These are phyloP conservation scores for Plasmodium inui DNA, from an alignment of 169 alveolate species.

Conservation along the genomic window DNA sequence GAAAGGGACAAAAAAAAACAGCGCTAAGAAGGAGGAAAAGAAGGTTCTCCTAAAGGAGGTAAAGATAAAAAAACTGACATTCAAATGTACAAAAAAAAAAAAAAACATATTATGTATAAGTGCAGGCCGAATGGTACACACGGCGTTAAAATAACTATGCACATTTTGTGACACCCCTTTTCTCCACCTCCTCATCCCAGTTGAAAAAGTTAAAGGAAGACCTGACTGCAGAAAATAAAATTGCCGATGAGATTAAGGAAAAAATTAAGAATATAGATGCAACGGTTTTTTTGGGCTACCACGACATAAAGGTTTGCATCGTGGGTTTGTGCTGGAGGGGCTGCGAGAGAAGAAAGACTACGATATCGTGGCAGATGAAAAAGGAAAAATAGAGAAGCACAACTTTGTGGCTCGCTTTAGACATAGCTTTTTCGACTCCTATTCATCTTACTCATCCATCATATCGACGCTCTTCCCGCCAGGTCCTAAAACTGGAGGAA, in stretches of 20 bases:
- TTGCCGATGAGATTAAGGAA: constrained; percentile 33
- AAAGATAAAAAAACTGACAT: constrained; percentile 2
- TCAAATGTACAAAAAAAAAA: not conserved
- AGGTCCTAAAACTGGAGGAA: constrained; percentile 52
- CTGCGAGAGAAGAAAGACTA: not conserved
- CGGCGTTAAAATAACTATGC: not conserved
- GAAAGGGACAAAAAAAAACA: constrained; percentile 2
- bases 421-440: not conserved
- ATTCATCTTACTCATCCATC: not conserved
- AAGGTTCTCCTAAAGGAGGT: constrained; percentile 23
- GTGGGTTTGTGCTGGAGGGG: not conserved
- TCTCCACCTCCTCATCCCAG: not conserved
- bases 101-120: not conserved
- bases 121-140: not conserved
- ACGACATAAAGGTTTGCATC: constrained; percentile 49
- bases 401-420: not conserved
- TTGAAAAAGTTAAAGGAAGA: constrained; percentile 29
- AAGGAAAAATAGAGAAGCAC: not conserved
- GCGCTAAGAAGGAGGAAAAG: constrained; percentile 49
- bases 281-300: constrained; percentile 44
- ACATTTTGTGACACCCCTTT: not conserved
- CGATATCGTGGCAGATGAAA: not conserved
- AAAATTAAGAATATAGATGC: constrained; percentile 44
- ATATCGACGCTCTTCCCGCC: not conserved
- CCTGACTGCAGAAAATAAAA: constrained; percentile 15